These are phyloP conservation scores for Torulaspora pretoriensis DNA, from an alignment of 1,139 yeast genomes.

Conservation along the genomic window DNA sequence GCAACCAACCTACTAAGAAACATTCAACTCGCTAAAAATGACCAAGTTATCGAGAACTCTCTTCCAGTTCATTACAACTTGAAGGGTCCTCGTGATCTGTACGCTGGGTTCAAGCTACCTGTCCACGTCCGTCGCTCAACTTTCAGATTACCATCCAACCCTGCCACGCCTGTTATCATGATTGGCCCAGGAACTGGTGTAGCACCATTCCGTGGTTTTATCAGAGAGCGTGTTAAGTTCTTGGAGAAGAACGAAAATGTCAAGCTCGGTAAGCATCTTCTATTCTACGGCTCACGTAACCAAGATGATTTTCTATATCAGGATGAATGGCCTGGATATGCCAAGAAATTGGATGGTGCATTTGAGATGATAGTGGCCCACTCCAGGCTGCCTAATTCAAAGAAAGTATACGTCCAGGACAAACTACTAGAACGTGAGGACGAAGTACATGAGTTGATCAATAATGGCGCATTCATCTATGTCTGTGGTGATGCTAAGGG, in stretches of 20 bases:
- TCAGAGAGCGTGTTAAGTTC: conserved; percentile 71
- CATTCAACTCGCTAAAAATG: conserved; percentile 61
- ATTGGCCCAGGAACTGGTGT: conserved; percentile 99
- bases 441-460: conserved; percentile 57
- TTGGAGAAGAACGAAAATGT: conserved; percentile 40
- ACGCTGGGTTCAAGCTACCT: conserved; percentile 60
- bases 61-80: conserved; percentile 61
- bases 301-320: conserved; percentile 75
- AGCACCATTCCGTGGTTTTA: conserved; percentile 93
- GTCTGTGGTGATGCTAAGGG: conserved; percentile 96
- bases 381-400: conserved; percentile 60
- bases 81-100: conserved; percentile 74
- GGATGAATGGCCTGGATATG: conserved; percentile 79
- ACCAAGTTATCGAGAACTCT: conserved; percentile 34
- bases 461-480: conserved; percentile 79
- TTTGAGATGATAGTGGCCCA: conserved; percentile 80
- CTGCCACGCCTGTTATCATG: conserved; percentile 79
- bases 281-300: conserved; percentile 85
- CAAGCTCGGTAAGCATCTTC: conserved; percentile 65
- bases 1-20: conserved; percentile 83
- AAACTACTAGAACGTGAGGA: conserved; percentile 53
- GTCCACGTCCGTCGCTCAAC: conserved; percentile 93
- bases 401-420: conserved; percentile 88
- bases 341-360: conserved; percentile 57
- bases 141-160: conserved; percentile 88